A percentile compares a stretch with the other conserved stretches of the same genome.
These are phyloP conservation scores for Metschnikowia cerradonensis DNA, from an alignment of 805 yeast species.

Conservation along the genomic window DNA sequence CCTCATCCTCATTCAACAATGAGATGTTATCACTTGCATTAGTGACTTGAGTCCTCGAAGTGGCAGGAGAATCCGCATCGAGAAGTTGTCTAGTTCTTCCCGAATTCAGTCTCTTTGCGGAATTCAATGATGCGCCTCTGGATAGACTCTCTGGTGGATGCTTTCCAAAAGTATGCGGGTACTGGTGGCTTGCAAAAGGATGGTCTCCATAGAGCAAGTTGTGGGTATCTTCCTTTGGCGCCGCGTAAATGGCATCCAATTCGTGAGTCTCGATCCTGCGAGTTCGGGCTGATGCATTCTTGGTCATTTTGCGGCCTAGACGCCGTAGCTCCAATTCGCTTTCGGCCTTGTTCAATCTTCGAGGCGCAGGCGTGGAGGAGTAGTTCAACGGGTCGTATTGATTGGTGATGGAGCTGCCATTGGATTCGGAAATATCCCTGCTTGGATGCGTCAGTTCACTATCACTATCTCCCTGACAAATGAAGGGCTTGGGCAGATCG, in stretches of 20 bases:
- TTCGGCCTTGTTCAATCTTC: neutral
- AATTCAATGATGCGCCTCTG: slow-evolving; percentile 9
- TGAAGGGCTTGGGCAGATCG: neutral
- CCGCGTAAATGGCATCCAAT: slow-evolving; percentile 5
- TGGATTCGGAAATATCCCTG: neutral
- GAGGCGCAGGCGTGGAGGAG: neutral
- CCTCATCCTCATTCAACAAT: slow-evolving; percentile 14
- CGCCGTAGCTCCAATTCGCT: slow-evolving; percentile 26
- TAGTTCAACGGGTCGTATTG: neutral
- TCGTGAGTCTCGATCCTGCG: slow-evolving; percentile 1
- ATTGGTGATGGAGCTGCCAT: neutral
- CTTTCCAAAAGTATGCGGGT: slow-evolving; percentile 14
- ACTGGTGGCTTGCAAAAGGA: slow-evolving; percentile 13
- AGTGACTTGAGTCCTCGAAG: neutral
- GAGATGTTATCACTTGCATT: slow-evolving; percentile 6
- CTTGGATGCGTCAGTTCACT: neutral
- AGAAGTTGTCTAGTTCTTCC: slow-evolving; percentile 10
- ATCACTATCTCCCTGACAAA: neutral
- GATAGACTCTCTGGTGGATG: slow-evolving; percentile 2
- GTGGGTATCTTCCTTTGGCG: slow-evolving; percentile 21
- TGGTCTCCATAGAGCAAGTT: slow-evolving; percentile 21
- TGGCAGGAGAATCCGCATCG: neutral
- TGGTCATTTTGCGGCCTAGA: slow-evolving; percentile 35
- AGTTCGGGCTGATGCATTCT: slow-evolving; percentile 30
- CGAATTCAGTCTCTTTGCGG: neutral